Evolutionary conservation across 139 green algal genomes (phyloP), one percentile per base, ranked within the genome.

Genomic region (Cymbomonas tetramitiformis): DNA sequence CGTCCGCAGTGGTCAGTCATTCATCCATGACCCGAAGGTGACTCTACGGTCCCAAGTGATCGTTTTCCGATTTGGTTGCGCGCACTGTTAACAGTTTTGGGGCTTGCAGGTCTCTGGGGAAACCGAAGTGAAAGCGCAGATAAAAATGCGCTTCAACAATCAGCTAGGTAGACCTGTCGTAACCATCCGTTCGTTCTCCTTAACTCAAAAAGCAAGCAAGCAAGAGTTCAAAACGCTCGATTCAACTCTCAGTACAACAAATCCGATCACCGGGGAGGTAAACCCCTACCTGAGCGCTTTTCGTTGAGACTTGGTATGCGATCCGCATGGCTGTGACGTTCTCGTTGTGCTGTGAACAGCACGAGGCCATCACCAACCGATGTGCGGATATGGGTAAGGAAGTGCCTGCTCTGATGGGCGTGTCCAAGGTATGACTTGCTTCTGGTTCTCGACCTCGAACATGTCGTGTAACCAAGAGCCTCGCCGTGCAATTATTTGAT

Each of bases 101-200:
- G 24, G 24, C 61, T 38, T 69, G 6, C n/a, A n/a, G n/a, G n/a
- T n/a, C n/a, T 80, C 86, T 6, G 79, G 84, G 3, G 83, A 94
- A 58, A 84, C 73, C 1, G 91, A 98, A 62, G 82, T 93, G 6
- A 96, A 95, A 58, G 91, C 76, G 1, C 88, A 94, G 67, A 95
- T 98, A 73, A 94, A 94, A 72, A 72, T 98, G 55, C 71, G 84
- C 7, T 86, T 97, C 63, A 52, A 46, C 0, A 90, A 73, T 2
- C 58, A 58, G 15, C 64, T 46, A 3, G 67, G 72, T 9, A 68
- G 82, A 51, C 73, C 80, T 18, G 66, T 95, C 10, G 77, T 95
- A 9, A 70, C 90, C 25, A 78, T 86, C 0, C 70, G 90, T 0
- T 85, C 69, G 1, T 96, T 94, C 56, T 77, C 87, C 73, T 74